Conservation (phyloP, 306 rosid genomes). For the Canavalia ensiformis region DNA sequence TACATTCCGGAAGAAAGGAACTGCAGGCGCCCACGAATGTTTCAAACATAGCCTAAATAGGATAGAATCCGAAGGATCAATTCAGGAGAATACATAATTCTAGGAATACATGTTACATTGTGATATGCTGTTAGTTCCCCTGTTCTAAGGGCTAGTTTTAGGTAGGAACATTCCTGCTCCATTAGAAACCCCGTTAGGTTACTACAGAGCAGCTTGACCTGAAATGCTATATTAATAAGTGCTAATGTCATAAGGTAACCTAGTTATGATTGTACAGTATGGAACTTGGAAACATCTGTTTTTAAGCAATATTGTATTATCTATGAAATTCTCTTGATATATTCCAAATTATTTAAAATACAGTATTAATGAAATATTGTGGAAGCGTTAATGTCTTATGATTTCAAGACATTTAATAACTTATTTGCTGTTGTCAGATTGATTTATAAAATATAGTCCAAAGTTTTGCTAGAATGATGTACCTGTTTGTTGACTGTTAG, state of each 20-base stretch:
- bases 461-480: too few species aligned
- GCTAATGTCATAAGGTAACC: background rate
- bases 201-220: conserved; percentile 3
- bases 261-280: background rate
- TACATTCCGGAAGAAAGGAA: background rate
- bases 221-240: background rate
- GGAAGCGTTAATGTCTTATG: too few species aligned
- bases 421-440: background rate
- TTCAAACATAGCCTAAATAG: background rate
- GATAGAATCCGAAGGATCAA: background rate
- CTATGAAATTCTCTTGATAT: background rate
- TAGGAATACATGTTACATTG: background rate
- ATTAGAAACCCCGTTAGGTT: background rate
- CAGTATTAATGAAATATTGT: background rate
- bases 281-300: background rate
- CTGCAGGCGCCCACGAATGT: background rate
- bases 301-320: background rate
- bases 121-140: background rate
- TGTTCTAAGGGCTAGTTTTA: background rate
- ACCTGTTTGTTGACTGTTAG: too few species aligned
- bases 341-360: background rate
- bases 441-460: background rate
- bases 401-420: too few species aligned
- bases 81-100: background rate
- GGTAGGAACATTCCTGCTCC: background rate